phyloP scores from a whole-genome alignment of 345 rosid genomes.

The Syzygium aqueum region DNA sequence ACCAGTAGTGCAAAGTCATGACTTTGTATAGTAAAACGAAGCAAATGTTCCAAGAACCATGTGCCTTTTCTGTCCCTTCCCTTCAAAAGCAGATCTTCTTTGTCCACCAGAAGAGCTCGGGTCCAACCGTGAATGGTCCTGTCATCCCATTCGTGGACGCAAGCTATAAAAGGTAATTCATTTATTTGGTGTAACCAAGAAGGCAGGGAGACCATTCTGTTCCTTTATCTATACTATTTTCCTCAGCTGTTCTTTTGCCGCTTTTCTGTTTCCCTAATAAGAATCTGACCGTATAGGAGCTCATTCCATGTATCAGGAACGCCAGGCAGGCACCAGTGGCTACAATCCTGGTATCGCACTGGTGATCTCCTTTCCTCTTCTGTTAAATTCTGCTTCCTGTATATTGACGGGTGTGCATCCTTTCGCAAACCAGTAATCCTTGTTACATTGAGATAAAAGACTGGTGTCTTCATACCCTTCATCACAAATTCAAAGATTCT shows the following conservation, averaged over 20 bases:
- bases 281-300: constrained; percentile 23
- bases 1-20: not conserved
- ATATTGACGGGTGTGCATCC: constrained; percentile 37
- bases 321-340: constrained; percentile 58
- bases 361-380: constrained; percentile 18
- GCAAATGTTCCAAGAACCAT: not conserved
- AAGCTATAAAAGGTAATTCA: not conserved
- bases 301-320: constrained; percentile 53
- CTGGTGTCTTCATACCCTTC: constrained; percentile 20
- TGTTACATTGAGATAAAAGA: constrained; percentile 28
- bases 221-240: constrained; percentile 4
- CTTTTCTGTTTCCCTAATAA: constrained; percentile 2
- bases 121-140: not conserved
- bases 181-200: not conserved
- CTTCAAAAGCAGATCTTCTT: not conserved
- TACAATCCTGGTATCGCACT: constrained; percentile 28
- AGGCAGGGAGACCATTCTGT: not conserved
- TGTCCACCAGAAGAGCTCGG: not conserved
- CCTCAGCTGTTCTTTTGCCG: not conserved
- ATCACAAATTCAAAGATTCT: constrained; percentile 21
- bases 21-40: not conserved
- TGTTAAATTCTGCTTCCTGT: constrained; percentile 14
- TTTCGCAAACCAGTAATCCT: constrained; percentile 32
- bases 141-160: not conserved
- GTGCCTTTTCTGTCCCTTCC: not conserved